Percentiles rank a stretch among this genome's conserved stretches.
Conservation (phyloP, 257 asterid species). For the Solanum gandarillasii region DNA sequence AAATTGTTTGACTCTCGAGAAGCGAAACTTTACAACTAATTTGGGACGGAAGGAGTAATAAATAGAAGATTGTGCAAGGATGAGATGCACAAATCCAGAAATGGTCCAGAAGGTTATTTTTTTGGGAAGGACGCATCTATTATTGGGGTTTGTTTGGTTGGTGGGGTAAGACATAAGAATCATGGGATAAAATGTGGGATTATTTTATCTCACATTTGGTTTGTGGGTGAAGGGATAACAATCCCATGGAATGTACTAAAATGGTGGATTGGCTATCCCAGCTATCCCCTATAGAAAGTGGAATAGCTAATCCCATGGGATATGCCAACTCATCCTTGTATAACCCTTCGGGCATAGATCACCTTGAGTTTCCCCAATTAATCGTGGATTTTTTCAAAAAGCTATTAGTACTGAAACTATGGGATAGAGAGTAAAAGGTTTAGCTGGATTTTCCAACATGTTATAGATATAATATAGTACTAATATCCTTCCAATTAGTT, state of each 20-base stretch:
- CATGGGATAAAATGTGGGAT: neutral
- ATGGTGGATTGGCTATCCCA: neutral
- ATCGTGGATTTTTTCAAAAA: neutral
- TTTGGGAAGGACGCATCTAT: neutral
- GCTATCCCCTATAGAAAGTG: neutral
- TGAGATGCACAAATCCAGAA: neutral
- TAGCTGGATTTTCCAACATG: neutral
- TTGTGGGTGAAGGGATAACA: neutral
- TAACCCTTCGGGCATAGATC: neutral
- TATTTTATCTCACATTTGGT: neutral
- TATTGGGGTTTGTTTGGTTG: neutral
- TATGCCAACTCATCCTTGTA: neutral
- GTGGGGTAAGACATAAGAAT: neutral
- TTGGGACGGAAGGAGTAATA: neutral
- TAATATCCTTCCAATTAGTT: neutral
- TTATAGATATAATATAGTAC: neutral
- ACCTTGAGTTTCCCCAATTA: neutral
- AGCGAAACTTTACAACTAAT: neutral
- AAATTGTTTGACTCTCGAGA: neutral
- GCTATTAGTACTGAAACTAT: neutral
- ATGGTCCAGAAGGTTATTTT: neutral
- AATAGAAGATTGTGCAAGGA: neutral
- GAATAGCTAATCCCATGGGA: neutral
- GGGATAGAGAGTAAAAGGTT: neutral
- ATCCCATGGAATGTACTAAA: neutral